phyloP scores from a whole-genome alignment of 805 yeast genomes.

The Metschnikowia colocasiae region DNA sequence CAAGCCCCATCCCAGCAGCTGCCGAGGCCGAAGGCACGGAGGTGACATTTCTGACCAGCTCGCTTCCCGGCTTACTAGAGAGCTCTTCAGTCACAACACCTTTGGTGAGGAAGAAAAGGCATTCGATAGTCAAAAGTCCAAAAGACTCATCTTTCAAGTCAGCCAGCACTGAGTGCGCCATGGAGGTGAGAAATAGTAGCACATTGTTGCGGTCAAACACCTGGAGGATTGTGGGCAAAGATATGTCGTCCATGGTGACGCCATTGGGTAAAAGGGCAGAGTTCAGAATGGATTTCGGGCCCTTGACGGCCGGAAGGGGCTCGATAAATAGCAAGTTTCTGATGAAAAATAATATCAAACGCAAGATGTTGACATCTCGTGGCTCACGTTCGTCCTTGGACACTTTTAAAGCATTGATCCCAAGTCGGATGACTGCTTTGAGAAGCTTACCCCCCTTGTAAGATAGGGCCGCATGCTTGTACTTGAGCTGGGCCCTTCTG shows the following conservation, averaged over 20 bases:
- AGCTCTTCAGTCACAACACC: constrained; percentile 36
- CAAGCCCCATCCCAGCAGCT: constrained; percentile 40
- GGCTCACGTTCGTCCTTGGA: constrained; percentile 55
- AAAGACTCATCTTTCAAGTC: constrained; percentile 62
- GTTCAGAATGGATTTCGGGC: constrained; percentile 36
- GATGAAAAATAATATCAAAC: constrained; percentile 67
- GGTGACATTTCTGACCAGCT: constrained; percentile 2
- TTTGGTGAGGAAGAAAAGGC: constrained; percentile 58
- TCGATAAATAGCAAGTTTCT: constrained; percentile 78
- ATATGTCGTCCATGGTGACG: constrained; percentile 62
- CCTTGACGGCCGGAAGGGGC: constrained; percentile 56
- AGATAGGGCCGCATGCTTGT: constrained; percentile 64
- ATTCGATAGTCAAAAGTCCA: constrained; percentile 64
- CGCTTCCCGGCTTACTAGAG: neutral
- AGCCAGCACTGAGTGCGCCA: constrained; percentile 59
- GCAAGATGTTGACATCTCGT: constrained; percentile 68
- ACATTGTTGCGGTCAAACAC: constrained; percentile 71
- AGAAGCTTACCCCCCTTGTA: constrained; percentile 60
- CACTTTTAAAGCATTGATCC: constrained; percentile 55
- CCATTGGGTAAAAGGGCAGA: constrained; percentile 51
- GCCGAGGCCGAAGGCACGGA: constrained; percentile 22
- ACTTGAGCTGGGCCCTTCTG: constrained; percentile 48
- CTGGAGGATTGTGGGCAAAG: constrained; percentile 52
- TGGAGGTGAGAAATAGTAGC: constrained; percentile 64
- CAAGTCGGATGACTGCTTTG: constrained; percentile 65